Conservation (phyloP, 371 early-diverging fungal species). For the Syncephalastrum racemosum region DNA sequence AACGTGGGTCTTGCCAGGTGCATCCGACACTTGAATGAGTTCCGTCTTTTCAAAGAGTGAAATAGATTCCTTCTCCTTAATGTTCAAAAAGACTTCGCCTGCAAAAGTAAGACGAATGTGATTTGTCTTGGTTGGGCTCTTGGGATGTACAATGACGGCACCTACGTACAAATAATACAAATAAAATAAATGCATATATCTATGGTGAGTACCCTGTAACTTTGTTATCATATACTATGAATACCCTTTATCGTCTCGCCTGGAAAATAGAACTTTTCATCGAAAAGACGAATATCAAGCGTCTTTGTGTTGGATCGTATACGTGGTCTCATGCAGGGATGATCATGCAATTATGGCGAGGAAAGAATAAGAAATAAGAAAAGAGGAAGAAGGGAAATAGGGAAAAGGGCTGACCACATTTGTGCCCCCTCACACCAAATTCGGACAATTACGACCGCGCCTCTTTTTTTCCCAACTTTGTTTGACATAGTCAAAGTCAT, state of each 20-base stretch:
- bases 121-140: slow-evolving; percentile 45
- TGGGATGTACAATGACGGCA: slow-evolving; percentile 36
- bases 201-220: no score
- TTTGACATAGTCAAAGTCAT: no score
- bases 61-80: slow-evolving; percentile 42
- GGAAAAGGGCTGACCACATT: no score
- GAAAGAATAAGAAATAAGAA: no score
- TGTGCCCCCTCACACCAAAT: no score
- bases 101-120: slow-evolving; percentile 36
- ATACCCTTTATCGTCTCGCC: slow-evolving; percentile 48
- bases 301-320: slow-evolving; percentile 16
- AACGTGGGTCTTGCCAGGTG: slow-evolving; percentile 15
- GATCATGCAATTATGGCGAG: no score
- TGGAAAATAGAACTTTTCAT: slow-evolving; percentile 53
- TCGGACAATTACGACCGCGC: no score
- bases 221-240: no score
- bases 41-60: slow-evolving; percentile 35
- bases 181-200: no score
- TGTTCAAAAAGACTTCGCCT: slow-evolving; percentile 31
- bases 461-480: no score
- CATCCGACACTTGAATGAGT: slow-evolving; percentile 20
- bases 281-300: slow-evolving; percentile 41
- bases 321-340: no score
- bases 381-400: no score
- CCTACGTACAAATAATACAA: slow-evolving; percentile 18